Percentiles rank a stretch among this genome's conserved stretches.
Evolutionary conservation across 2,329 filamentous ascomycete species (phyloP).

Genomic region (Thielaviopsis euricoi): DNA sequence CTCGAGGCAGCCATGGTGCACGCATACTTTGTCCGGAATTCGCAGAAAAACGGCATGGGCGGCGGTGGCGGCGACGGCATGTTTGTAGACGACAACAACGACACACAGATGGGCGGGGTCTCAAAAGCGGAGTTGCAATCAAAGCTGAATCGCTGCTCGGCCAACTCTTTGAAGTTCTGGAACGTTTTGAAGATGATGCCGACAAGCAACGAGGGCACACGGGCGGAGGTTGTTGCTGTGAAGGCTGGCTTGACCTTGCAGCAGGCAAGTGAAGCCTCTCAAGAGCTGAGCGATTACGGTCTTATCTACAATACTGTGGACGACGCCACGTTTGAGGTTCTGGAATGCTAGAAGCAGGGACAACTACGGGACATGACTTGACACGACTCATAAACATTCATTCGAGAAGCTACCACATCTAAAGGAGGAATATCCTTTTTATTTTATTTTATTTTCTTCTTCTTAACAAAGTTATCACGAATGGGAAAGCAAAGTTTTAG

Average conservation of each 20-base stretch:
- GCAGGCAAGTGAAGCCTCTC: slow-evolving; percentile 61
- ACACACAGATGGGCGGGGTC: slow-evolving; percentile 16
- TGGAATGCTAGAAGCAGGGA: slow-evolving; percentile 40
- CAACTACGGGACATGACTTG: background rate
- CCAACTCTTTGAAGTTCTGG: slow-evolving; percentile 52
- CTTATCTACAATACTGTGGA: slow-evolving; percentile 83
- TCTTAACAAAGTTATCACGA: background rate
- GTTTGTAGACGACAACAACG: slow-evolving; percentile 30
- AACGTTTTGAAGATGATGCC: slow-evolving; percentile 48
- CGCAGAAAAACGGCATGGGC: slow-evolving; percentile 24
- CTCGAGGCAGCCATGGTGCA: slow-evolving; percentile 83
- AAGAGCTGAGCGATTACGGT: slow-evolving; percentile 60
- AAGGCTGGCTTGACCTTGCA: slow-evolving; percentile 46
- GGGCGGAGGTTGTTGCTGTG: slow-evolving; percentile 60
- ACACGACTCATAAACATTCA: background rate
- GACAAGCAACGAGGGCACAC: slow-evolving; percentile 66
- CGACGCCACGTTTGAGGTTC: slow-evolving; percentile 77
- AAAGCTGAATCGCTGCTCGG: slow-evolving; percentile 32
- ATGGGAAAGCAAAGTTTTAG: background rate
- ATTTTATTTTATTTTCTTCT: too few relatives aligned
- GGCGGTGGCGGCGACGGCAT: slow-evolving; percentile 31
- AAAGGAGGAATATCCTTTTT: too few relatives aligned
- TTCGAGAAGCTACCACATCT: background rate
- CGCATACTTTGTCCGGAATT: slow-evolving; percentile 62
- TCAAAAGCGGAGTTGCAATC: slow-evolving; percentile 13